Conservation (phyloP, 495 filamentous ascomycete genomes). For the Xylaria sp. region DNA sequence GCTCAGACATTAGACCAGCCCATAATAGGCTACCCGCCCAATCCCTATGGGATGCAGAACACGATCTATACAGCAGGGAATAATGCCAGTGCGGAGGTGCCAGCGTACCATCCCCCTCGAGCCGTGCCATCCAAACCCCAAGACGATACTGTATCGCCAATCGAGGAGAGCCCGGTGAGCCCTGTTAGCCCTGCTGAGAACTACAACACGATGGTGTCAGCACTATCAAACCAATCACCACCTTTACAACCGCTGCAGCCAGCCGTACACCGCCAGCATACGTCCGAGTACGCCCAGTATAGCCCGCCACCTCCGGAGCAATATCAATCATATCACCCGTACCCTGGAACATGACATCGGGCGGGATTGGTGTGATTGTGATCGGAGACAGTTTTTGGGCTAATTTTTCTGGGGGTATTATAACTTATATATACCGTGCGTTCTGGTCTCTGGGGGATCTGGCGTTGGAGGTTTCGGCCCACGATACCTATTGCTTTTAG, state of each 20-base stretch:
- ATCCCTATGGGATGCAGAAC: conserved; percentile 20
- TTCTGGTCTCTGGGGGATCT: conserved; percentile 29
- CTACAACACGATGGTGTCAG: conserved; percentile 38
- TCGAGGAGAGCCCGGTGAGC: conserved; percentile 30
- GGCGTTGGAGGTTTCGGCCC: conserved; percentile 28
- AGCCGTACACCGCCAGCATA: conserved; percentile 27
- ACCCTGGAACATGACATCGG: conserved; percentile 33
- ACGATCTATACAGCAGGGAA: conserved; percentile 8
- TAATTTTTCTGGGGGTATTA: conserved; percentile 20
- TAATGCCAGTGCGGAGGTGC: conserved; percentile 13
- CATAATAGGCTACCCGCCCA: conserved; percentile 29
- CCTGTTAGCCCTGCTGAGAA: conserved; percentile 36
- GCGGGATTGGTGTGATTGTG: not conserved
- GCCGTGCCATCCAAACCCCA: conserved; percentile 26
- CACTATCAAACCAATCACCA: conserved; percentile 40
- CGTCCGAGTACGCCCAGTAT: conserved; percentile 39
- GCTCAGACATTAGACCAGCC: conserved; percentile 33
- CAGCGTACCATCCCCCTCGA: conserved; percentile 30
- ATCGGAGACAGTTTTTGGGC: not conserved
- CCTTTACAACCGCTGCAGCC: conserved; percentile 32
- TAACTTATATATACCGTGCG: conserved; percentile 20
- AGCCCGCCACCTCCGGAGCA: conserved; percentile 37
- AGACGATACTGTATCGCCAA: conserved; percentile 40
- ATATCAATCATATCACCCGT: conserved; percentile 39
- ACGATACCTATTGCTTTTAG: conserved; percentile 37